phyloP scores from a whole-genome alignment of 83 land plant genomes.

The Picea abies region DNA sequence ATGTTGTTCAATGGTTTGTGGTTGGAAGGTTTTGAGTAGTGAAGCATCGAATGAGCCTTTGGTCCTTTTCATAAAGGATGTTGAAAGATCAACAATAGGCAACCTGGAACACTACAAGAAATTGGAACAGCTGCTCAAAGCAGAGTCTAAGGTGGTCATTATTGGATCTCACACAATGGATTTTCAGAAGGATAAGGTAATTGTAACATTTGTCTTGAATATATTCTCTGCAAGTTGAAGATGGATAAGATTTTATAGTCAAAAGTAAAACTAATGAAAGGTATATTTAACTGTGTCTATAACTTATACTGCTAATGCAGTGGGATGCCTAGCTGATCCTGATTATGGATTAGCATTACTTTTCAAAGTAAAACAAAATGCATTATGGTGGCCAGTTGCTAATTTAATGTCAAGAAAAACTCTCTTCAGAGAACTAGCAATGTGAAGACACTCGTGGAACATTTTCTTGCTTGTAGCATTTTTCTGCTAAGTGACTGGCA shows the following conservation, averaged over 20 bases:
- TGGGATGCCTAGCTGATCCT: too few relatives aligned
- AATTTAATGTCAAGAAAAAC: too few relatives aligned
- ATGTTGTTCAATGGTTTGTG: conserved; percentile 11
- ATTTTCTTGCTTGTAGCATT: too few relatives aligned
- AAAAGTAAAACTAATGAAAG: background rate
- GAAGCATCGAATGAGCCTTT: conserved; percentile 54
- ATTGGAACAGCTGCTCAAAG: conserved; percentile 32
- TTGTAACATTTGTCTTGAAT: background rate
- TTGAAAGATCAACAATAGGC: conserved; percentile 50
- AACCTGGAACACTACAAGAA: conserved; percentile 52
- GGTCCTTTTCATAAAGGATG: conserved; percentile 45
- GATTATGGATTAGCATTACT: too few relatives aligned
- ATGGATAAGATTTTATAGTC: background rate
- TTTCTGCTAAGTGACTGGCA: too few relatives aligned
- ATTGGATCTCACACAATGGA: conserved; percentile 52
- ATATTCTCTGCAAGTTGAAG: background rate
- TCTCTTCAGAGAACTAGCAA: too few relatives aligned
- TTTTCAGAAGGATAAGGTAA: conserved; percentile 48
- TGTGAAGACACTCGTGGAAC: too few relatives aligned
- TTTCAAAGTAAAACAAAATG: too few relatives aligned
- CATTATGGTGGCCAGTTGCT: too few relatives aligned
- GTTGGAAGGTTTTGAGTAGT: conserved; percentile 23
- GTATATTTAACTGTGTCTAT: background rate
- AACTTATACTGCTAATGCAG: too few relatives aligned
- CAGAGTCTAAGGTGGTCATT: conserved; percentile 35